Evolutionary conservation across 768 basidiomycete species (phyloP).

Genomic region (Trametes elegans): DNA sequence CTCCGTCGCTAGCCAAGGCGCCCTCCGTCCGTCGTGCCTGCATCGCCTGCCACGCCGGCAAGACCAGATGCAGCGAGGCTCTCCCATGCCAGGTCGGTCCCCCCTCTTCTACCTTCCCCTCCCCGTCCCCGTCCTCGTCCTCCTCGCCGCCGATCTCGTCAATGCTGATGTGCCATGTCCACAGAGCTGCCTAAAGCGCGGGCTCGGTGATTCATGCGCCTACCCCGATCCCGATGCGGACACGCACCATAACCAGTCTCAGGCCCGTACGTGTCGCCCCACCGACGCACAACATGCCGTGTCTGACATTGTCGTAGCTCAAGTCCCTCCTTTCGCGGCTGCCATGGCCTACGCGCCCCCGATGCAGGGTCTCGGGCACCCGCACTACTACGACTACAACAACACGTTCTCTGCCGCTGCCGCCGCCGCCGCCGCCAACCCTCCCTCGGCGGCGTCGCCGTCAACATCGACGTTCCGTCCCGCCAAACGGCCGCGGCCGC

Average conservation of each 20-base stretch:
- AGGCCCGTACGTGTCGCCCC: constrained; percentile 20
- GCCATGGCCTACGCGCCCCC: constrained; percentile 41
- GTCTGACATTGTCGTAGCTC: constrained; percentile 23
- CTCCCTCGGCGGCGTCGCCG: constrained; percentile 40
- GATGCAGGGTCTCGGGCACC: constrained; percentile 43
- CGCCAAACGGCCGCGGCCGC: constrained; percentile 71
- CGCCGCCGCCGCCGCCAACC: constrained; percentile 21
- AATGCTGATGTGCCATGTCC: background rate
- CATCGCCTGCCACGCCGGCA: constrained; percentile 77
- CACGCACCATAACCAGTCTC: constrained; percentile 24
- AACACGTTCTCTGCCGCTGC: too few relatives aligned
- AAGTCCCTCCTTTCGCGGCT: constrained; percentile 36
- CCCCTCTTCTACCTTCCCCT: constrained; percentile 8
- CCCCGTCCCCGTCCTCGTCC: constrained; percentile 4
- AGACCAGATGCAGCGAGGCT: constrained; percentile 80
- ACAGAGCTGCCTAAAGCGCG: constrained; percentile 81
- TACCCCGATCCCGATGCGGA: constrained; percentile 73
- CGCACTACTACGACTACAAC: constrained; percentile 80
- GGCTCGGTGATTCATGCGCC: constrained; percentile 64
- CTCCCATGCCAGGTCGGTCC: constrained; percentile 71
- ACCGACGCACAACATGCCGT: constrained; percentile 6
- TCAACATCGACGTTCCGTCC: constrained; percentile 80
- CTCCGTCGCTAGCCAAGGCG: constrained; percentile 57
- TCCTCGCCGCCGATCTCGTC: background rate
- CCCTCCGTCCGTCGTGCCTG: constrained; percentile 81